These are phyloP conservation scores for Eimeria falciformis DNA, from an alignment of 169 alveolate species.

Conservation along the genomic window DNA sequence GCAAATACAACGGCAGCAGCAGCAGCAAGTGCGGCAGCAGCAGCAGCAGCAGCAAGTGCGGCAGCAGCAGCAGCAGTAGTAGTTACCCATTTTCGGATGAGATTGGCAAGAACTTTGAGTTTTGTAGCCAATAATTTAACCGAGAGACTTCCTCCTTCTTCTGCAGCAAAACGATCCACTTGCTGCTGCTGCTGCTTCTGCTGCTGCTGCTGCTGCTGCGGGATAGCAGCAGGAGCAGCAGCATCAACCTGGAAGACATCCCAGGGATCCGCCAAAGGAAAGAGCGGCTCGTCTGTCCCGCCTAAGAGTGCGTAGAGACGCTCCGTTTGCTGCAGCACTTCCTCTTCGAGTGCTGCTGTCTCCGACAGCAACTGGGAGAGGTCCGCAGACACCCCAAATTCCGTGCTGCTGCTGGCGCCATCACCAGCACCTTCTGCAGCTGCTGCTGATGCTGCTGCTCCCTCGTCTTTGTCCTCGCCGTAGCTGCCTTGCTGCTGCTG, in stretches of 20 bases:
- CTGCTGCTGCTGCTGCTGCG: constrained; percentile 38
- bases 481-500: background rate
- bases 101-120: background rate
- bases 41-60: background rate
- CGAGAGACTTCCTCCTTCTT: background rate
- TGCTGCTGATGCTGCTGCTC: background rate
- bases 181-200: background rate
- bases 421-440: background rate
- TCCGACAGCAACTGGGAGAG: background rate
- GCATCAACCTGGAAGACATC: constrained; percentile 4
- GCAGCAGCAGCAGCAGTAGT: background rate
- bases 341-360: background rate
- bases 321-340: background rate
- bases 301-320: background rate
- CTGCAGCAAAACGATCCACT: background rate
- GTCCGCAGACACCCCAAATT: background rate
- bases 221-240: background rate
- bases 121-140: background rate
- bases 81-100: background rate
- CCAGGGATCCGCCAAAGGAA: background rate
- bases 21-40: constrained; percentile 1
- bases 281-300: background rate
- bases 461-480: background rate
- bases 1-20: background rate
- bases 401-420: constrained; percentile 18